Conservation (phyloP, 768 basidiomycete genomes). For the Sporobolomyces pararoseus region DNA sequence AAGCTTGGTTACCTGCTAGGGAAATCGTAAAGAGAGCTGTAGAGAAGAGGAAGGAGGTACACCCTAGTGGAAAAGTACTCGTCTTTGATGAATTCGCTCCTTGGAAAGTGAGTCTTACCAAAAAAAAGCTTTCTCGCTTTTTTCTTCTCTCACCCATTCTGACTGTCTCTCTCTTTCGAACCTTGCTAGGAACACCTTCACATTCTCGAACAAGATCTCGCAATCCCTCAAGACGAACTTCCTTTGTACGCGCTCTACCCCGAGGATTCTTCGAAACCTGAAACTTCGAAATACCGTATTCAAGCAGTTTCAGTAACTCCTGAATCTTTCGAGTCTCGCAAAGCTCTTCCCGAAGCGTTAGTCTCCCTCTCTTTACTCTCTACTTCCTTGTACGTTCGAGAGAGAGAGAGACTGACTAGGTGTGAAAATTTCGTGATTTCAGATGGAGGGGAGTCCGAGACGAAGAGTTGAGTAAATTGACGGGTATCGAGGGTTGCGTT, state of each 20-base stretch:
- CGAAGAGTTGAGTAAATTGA: conserved; percentile 66
- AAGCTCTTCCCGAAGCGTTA: conserved; percentile 75
- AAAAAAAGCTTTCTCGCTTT: too few species aligned
- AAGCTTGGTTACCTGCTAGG: conserved; percentile 89
- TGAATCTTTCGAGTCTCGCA: conserved; percentile 84
- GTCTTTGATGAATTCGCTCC: conserved; percentile 74
- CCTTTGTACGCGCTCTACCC: conserved; percentile 86
- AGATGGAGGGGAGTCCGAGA: conserved; percentile 88
- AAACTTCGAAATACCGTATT: conserved; percentile 65
- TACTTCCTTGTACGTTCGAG: too few species aligned
- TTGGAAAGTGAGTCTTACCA: conserved; percentile 75
- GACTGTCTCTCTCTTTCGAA: conserved; percentile 8
- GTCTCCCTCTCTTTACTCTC: conserved; percentile 25
- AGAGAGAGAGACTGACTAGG: too few species aligned
- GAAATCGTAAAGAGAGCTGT: conserved; percentile 65
- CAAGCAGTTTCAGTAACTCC: conserved; percentile 81
- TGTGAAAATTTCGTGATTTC: not conserved
- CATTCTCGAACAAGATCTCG: conserved; percentile 66
- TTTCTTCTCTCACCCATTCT: too few species aligned
- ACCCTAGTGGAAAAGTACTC: conserved; percentile 72
- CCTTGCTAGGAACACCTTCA: conserved; percentile 75
- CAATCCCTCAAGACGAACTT: conserved; percentile 54
- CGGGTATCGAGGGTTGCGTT: conserved; percentile 75
- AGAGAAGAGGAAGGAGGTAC: conserved; percentile 58
- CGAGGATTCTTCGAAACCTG: conserved; percentile 60